phyloP scores from a whole-genome alignment of 345 rosid species.

The Lagerstroemia speciosa region DNA sequence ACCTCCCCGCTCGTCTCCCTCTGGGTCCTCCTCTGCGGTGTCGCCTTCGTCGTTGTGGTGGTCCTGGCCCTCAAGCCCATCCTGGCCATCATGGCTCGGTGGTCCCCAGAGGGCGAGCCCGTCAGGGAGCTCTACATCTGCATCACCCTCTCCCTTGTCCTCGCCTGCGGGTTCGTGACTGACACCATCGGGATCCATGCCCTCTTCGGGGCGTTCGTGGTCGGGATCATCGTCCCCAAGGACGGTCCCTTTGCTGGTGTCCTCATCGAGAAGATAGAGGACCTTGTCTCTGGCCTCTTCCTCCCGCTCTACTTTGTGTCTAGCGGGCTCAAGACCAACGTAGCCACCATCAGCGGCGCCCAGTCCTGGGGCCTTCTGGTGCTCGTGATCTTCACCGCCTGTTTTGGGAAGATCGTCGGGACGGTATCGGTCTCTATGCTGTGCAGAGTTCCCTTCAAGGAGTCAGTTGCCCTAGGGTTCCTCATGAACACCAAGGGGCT shows the following conservation, averaged over 20 bases:
- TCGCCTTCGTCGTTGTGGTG: constrained; percentile 20
- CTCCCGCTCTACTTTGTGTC: constrained; percentile 35
- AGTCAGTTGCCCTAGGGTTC: constrained; percentile 30
- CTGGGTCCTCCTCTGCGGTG: constrained; percentile 37
- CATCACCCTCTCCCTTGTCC: constrained; percentile 22
- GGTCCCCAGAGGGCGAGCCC: constrained; percentile 37
- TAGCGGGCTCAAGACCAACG: constrained; percentile 36
- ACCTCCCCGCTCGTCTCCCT: constrained; percentile 25
- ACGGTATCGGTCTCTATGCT: constrained; percentile 15
- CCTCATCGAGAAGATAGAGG: constrained; percentile 39
- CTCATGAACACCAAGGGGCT: constrained; percentile 46
- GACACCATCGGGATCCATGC: constrained; percentile 43
- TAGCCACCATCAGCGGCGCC: constrained; percentile 30
- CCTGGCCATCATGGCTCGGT: constrained; percentile 21
- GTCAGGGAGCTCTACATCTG: constrained; percentile 38
- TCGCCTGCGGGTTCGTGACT: constrained; percentile 27
- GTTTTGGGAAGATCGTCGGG: constrained; percentile 34
- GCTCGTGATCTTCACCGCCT: constrained; percentile 31
- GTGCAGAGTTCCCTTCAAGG: constrained; percentile 22
- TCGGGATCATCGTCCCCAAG: constrained; percentile 35
- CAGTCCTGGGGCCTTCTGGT: constrained; percentile 36
- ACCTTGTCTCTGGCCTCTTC: constrained; percentile 33
- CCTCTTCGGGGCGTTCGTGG: constrained; percentile 36
- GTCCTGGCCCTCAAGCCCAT: constrained; percentile 13
- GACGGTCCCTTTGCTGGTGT: constrained; percentile 33